phyloP scores from a whole-genome alignment of 2,329 filamentous ascomycete genomes.

The Lasiodiplodia sp. region DNA sequence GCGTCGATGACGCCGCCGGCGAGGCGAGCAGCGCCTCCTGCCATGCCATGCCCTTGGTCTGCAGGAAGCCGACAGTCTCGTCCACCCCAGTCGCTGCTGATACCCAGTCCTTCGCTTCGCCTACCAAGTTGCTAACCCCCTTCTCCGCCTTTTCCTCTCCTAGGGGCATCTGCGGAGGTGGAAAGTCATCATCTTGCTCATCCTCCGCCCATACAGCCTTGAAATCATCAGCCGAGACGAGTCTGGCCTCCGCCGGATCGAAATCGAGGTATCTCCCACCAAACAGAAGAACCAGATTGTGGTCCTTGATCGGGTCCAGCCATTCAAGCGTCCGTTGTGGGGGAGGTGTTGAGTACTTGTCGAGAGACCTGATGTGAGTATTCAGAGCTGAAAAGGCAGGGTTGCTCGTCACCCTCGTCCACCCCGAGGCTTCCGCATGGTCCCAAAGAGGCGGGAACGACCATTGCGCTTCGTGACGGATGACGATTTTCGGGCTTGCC shows the following conservation, averaged over 20 bases:
- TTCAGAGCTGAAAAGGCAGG: slow-evolving; percentile 53
- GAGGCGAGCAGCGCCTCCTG: slow-evolving; percentile 46
- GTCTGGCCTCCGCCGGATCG: slow-evolving; percentile 50
- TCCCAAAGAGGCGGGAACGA: slow-evolving; percentile 55
- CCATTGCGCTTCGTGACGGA: slow-evolving; percentile 62
- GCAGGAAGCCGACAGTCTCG: slow-evolving; percentile 45
- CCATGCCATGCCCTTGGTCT: slow-evolving; percentile 59
- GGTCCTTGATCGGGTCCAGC: slow-evolving; percentile 53
- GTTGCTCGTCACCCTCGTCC: slow-evolving; percentile 48
- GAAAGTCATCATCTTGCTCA: slow-evolving; percentile 20
- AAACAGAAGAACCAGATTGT: slow-evolving; percentile 53
- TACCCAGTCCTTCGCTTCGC: background rate
- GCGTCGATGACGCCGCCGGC: slow-evolving; percentile 35
- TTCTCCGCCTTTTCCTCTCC: slow-evolving; percentile 34
- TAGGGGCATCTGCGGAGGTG: slow-evolving; percentile 42
- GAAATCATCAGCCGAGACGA: slow-evolving; percentile 51
- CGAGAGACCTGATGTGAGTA: slow-evolving; percentile 52
- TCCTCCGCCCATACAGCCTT: slow-evolving; percentile 43
- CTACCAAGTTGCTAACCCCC: background rate
- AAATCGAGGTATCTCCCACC: slow-evolving; percentile 55
- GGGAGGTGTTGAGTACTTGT: slow-evolving; percentile 51
- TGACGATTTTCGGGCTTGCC: slow-evolving; percentile 58
- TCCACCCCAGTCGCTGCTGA: background rate
- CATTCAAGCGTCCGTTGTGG: slow-evolving; percentile 47
- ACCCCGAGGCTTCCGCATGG: slow-evolving; percentile 45